Conservation (phyloP, 2,329 filamentous ascomycete species). For the Paramyrothecium roridum region DNA sequence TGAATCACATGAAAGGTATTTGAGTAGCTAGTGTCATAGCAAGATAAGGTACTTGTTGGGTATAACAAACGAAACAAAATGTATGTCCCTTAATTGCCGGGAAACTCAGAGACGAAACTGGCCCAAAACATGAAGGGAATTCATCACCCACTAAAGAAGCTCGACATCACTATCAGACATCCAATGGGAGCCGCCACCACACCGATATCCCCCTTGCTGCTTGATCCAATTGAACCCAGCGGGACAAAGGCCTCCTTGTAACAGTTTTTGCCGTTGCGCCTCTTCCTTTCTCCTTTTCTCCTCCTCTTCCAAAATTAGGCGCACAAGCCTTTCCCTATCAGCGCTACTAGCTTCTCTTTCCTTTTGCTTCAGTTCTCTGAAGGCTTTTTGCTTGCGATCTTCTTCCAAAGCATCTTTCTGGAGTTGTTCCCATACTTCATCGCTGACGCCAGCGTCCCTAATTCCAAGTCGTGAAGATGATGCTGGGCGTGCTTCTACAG, state of each 20-base stretch:
- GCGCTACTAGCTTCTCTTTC: slow-evolving; percentile 22
- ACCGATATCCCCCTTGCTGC: slow-evolving; percentile 56
- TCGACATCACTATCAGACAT: slow-evolving; percentile 9
- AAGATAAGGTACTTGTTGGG: too few species aligned
- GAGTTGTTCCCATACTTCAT: slow-evolving; percentile 60
- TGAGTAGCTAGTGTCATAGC: too few species aligned
- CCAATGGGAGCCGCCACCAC: slow-evolving; percentile 58
- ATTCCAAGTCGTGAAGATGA: not conserved
- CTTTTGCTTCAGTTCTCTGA: slow-evolving; percentile 27
- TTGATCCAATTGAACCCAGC: slow-evolving; percentile 61
- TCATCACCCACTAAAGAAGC: too few species aligned
- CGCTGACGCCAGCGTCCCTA: slow-evolving; percentile 56
- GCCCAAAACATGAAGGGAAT: too few species aligned
- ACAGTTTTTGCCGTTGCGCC: slow-evolving; percentile 43
- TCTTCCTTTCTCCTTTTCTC: slow-evolving; percentile 33
- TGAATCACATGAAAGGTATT: too few species aligned
- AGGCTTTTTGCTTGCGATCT: slow-evolving; percentile 31
- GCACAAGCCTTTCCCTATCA: slow-evolving; percentile 31
- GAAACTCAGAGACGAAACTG: too few species aligned
- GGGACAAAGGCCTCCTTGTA: slow-evolving; percentile 51
- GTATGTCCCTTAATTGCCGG: too few species aligned
- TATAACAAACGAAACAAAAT: too few species aligned
- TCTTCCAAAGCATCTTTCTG: slow-evolving; percentile 43
- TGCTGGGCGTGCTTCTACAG: not conserved
- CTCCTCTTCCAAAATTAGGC: slow-evolving; percentile 34